These are phyloP conservation scores for Aegilops bicornis DNA, from an alignment of 176 grass and related monocot genomes.

Conservation along the genomic window DNA sequence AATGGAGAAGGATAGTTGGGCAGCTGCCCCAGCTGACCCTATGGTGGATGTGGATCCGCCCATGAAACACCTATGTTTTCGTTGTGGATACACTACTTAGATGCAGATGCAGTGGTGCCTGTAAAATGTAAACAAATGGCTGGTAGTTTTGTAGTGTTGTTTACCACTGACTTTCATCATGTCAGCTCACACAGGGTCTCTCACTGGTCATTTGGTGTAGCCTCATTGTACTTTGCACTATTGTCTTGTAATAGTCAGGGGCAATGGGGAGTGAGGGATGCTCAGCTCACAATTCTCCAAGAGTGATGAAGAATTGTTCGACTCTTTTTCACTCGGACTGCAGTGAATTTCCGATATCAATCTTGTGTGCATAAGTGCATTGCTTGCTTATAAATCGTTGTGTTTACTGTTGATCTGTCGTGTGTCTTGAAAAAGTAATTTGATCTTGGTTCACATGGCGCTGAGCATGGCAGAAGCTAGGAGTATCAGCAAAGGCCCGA, in stretches of 20 bases:
- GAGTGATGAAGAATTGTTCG: background rate
- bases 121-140: background rate
- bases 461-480: background rate
- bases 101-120: background rate
- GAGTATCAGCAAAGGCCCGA: background rate
- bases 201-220: background rate
- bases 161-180: background rate
- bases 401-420: background rate
- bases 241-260: background rate
- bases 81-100: conserved; percentile 28
- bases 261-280: background rate
- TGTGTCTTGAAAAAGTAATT: background rate
- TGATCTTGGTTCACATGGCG: background rate
- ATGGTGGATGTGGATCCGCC: background rate
- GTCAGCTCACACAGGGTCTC: background rate
- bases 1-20: background rate
- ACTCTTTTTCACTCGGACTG: background rate
- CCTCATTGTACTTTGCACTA: background rate
- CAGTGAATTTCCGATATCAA: background rate
- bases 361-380: background rate
- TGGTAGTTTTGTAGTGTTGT: background rate
- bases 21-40: background rate
- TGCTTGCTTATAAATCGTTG: background rate
- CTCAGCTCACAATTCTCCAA: background rate
- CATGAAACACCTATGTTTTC: background rate